Evolutionary conservation across 2,329 filamentous ascomycete species (phyloP), one percentile per base, ranked within the genome.

Genomic region (Phialemoniopsis sp.): DNA sequence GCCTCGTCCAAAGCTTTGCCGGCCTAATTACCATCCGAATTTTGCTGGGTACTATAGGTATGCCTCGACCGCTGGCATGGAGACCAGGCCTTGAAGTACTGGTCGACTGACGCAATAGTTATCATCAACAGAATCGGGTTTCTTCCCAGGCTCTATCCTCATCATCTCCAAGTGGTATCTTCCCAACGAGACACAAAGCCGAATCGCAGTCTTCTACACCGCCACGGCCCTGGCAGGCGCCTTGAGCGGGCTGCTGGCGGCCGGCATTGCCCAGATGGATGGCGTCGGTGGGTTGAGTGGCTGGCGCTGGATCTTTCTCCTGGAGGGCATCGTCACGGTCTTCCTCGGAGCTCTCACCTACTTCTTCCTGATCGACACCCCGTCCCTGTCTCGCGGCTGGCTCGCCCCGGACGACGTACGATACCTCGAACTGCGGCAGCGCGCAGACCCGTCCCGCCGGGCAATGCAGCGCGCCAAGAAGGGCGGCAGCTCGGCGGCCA

Each of bases 201-300:
- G 45, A 36, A 31, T 62, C 41, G 84, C 86, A 13, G 79, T 88
- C 32, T 89, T 90, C 70, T 91, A 90, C 65, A 87, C 83, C 0
- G 85, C 85, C 0, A 86, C 87, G 0, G 85, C 87, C 0, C 63
- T 90, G 0, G 85, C 85, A 0, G 87, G 87, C 1, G 87, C 80
- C 0, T 87, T 87, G 42, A 82, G 82, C 52, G 83, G 83, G 3
- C 68, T 87, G 1, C 67, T 87, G 2, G 84, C 83, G 0, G 82
- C 80, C 0, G 83, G 76, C 0, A 87, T 87, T 40, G 73, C 73
- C 4, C 64, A 78, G 28, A 86, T 87, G 82, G 59, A 77, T 35
- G 80, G 76, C 2, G 55, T 82, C 5, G 76, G 72, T 13, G 68
- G 68, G 6, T 58, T 58, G 29, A 52, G 63, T 1, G 76, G 76